phyloP scores from a whole-genome alignment of 768 basidiomycete genomes.

The Russula foetens region DNA sequence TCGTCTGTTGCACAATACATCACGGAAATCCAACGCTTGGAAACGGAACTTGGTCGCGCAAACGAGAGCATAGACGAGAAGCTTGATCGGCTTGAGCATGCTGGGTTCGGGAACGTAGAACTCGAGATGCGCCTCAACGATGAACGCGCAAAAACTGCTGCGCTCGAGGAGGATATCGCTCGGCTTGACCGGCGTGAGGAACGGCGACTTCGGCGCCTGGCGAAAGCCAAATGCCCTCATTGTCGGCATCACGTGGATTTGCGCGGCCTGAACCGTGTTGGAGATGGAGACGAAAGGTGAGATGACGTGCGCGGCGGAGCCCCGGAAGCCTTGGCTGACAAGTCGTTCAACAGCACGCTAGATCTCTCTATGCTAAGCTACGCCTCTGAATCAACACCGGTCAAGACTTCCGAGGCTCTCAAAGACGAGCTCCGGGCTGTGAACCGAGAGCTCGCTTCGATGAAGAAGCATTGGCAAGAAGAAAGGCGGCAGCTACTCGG shows the following conservation, averaged over 20 bases:
- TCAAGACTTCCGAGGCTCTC: slow-evolving; percentile 57
- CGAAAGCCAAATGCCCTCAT: slow-evolving; percentile 58
- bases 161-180: slow-evolving; percentile 61
- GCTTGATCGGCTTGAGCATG: slow-evolving; percentile 76
- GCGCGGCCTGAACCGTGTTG: slow-evolving; percentile 32
- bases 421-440: slow-evolving; percentile 51
- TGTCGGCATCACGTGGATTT: slow-evolving; percentile 58
- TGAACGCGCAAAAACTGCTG: slow-evolving; percentile 46
- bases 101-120: slow-evolving; percentile 65
- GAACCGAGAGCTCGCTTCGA: slow-evolving; percentile 50
- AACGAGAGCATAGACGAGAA: slow-evolving; percentile 87
- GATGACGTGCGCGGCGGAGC: neutral
- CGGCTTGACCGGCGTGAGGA: slow-evolving; percentile 61
- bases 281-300: slow-evolving; percentile 57
- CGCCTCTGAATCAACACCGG: slow-evolving; percentile 53
- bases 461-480: slow-evolving; percentile 65
- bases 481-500: slow-evolving; percentile 55
- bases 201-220: slow-evolving; percentile 51
- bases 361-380: slow-evolving; percentile 42
- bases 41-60: slow-evolving; percentile 66
- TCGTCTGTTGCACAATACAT: slow-evolving; percentile 52
- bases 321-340: neutral
- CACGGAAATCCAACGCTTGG: slow-evolving; percentile 64
- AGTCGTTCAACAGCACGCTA: slow-evolving; percentile 35
- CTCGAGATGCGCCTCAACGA: slow-evolving; percentile 66